Base-by-base conservation (phyloP, 768 basidiomycete species). In the Termitomyces sp. region DNA sequence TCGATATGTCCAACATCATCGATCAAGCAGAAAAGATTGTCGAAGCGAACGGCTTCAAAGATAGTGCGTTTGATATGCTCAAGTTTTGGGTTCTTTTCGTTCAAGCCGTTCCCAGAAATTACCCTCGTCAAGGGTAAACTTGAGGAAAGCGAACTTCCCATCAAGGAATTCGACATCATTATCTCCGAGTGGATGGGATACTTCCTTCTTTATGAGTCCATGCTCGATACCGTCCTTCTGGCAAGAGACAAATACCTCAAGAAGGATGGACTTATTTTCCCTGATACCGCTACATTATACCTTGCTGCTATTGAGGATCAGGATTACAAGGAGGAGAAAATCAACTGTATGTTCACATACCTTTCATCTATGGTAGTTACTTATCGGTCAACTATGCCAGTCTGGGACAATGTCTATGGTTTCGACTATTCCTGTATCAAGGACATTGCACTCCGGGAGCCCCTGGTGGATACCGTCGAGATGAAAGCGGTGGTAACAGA, bases 131-230 rank as follows among this genome's bases (percentile, higher is more conserved):
- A 98, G 77, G 96, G 96, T 61, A 99, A 99, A 77, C 89, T 99
- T 62, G 96, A 99, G 73, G 96, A 99, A 50, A 79, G 87, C 54
- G 86, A 87, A 62, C 83, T 98, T 47, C 96, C 96, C 14, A 86
- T 96, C 70, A 78, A 91, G 64, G 80, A 96, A 74, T 98, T 94
- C 72, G 97, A 99, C 74, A 98, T 99, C 77, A 97, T 99, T 78
- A 92, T 99, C 72, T 97, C 95, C 63, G 97, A 99, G 74, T 99
- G 96, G 97, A 99, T 99, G 97, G 97, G 97, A 47, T 99, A 99
- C 78, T 98, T 98, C 84, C 81, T 98, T 54, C 86, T 99, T 38
- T 98, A 98, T 80, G 97, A 98, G 74, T 96, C 94, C 70, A 98
- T 99, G 97, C 87, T 98, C 66, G 96, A 99, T 78, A 98, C 96